Percentiles rank a stretch among this genome's conserved stretches.
These are phyloP conservation scores for Pythium rishiriense DNA, from an alignment of 352 stramenopile species.

Conservation along the genomic window DNA sequence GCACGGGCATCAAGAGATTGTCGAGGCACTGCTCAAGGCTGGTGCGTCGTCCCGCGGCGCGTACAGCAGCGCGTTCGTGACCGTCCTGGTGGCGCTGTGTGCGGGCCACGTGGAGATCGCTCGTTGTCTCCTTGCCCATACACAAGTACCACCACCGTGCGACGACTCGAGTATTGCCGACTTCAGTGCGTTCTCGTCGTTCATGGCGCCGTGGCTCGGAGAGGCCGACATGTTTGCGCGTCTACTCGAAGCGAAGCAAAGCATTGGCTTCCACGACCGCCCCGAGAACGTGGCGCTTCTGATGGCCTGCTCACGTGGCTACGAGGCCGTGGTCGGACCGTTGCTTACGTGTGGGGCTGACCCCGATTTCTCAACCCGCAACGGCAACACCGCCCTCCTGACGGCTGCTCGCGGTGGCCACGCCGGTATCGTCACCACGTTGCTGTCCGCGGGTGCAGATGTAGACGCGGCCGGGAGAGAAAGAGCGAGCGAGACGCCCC, in stretches of 20 bases:
- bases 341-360: neutral
- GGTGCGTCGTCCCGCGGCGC: neutral
- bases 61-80: neutral
- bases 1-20: neutral
- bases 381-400: neutral
- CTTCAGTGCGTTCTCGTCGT: neutral
- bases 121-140: neutral
- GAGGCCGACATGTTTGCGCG: neutral
- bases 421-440: neutral
- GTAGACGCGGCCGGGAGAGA: neutral
- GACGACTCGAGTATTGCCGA: too few species aligned
- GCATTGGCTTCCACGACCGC: neutral
- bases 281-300: neutral
- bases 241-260: neutral
- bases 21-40: neutral
- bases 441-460: neutral
- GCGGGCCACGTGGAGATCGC: neutral
- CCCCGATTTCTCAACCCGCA: neutral
- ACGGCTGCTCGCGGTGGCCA: too few species aligned
- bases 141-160: too few species aligned
- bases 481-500: too few species aligned
- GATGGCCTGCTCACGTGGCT: neutral
- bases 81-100: neutral
- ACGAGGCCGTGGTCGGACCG: neutral
- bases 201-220: neutral